These are phyloP conservation scores for Selenicereus undatus DNA, from an alignment of 148 eudicot species.

Conservation along the genomic window DNA sequence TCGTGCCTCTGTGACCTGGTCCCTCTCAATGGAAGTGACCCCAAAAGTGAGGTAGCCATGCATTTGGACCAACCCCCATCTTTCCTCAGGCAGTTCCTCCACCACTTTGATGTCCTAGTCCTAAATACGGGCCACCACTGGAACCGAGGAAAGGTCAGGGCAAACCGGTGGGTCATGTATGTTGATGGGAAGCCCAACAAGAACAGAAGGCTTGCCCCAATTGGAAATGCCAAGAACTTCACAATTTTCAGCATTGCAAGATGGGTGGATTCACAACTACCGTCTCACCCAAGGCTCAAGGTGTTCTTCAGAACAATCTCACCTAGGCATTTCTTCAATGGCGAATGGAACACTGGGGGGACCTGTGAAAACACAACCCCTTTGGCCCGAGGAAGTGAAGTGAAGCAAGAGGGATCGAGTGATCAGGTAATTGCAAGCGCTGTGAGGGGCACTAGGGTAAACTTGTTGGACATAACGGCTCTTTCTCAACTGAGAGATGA, in stretches of 20 bases:
- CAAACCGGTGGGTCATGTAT: slow-evolving; percentile 62
- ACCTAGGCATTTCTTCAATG: slow-evolving; percentile 56
- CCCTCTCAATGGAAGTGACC: slow-evolving; percentile 36
- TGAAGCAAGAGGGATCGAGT: slow-evolving; percentile 45
- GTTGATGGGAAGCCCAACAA: slow-evolving; percentile 44
- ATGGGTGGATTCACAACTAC: slow-evolving; percentile 57
- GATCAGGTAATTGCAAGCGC: slow-evolving; percentile 50
- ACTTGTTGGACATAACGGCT: slow-evolving; percentile 51
- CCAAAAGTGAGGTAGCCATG: slow-evolving; percentile 42
- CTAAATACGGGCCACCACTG: slow-evolving; percentile 69
- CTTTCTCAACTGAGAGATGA: slow-evolving; percentile 57
- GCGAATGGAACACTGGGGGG: slow-evolving; percentile 70
- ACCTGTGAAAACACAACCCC: slow-evolving; percentile 58
- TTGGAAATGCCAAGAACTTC: slow-evolving; percentile 56
- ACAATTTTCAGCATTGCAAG: slow-evolving; percentile 37
- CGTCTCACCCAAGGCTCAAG: slow-evolving; percentile 37
- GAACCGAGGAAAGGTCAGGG: slow-evolving; percentile 54
- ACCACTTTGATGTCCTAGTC: slow-evolving; percentile 42
- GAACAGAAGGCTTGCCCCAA: slow-evolving; percentile 34
- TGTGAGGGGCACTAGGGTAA: slow-evolving; percentile 48
- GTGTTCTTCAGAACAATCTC: slow-evolving; percentile 58
- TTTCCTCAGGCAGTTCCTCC: slow-evolving; percentile 39
- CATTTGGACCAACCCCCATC: slow-evolving; percentile 59
- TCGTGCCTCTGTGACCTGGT: slow-evolving; percentile 50
- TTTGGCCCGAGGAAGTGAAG: slow-evolving; percentile 46